phyloP scores from a whole-genome alignment of 2,329 filamentous ascomycete genomes.

The Plectosphaerella sp. region DNA sequence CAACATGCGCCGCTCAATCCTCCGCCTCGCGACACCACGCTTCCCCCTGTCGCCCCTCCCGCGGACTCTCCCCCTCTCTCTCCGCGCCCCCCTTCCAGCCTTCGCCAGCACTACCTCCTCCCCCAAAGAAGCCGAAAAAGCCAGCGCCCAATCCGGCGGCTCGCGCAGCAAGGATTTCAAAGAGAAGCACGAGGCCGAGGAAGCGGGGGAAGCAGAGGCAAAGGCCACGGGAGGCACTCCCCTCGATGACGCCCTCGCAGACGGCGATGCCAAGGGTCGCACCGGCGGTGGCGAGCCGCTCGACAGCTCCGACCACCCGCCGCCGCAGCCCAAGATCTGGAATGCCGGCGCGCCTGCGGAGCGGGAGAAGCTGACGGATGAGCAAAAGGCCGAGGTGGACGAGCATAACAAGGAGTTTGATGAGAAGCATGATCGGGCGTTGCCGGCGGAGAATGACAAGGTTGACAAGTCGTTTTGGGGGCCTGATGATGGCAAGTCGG shows the following conservation, averaged over 20 bases:
- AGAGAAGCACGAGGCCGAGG: background rate
- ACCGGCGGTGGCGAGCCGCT: conserved; percentile 35
- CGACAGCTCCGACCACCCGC: conserved; percentile 18
- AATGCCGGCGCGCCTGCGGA: conserved; percentile 39
- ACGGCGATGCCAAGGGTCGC: conserved; percentile 23
- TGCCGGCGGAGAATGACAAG: conserved; percentile 38
- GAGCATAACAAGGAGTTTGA: conserved; percentile 56
- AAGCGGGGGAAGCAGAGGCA: background rate
- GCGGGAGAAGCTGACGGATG: conserved; percentile 33
- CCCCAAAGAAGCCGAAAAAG: background rate
- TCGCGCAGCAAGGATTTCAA: background rate
- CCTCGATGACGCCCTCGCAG: conserved; percentile 20
- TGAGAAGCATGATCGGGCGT: conserved; percentile 43
- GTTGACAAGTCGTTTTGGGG: conserved; percentile 53
- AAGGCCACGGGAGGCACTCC: background rate
- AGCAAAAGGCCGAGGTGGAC: conserved; percentile 53
- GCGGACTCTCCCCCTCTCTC: background rate
- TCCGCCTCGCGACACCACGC: background rate
- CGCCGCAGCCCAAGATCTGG: conserved; percentile 46
- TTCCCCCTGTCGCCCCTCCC: background rate
- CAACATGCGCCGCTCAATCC: background rate
- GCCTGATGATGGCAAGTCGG: conserved; percentile 2
- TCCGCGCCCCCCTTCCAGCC: background rate
- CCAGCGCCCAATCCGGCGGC: background rate
- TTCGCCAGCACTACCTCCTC: background rate